Evolutionary conservation across 2,329 filamentous ascomycete genomes (phyloP).

Genomic region (Chrysosporium queenslandicum): DNA sequence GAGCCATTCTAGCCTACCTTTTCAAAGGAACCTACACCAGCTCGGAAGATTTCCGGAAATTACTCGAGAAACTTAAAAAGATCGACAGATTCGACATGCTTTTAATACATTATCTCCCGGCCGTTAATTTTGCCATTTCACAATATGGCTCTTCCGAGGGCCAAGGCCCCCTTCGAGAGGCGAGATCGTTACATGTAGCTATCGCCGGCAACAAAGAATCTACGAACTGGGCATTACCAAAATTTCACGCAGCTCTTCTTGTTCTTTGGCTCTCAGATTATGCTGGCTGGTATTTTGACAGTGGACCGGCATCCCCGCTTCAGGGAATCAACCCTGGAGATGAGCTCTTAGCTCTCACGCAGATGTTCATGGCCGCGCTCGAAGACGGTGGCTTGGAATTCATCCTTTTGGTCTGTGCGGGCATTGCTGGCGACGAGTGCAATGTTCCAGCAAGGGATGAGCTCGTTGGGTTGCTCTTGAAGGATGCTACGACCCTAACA

Average conservation of each 20-base stretch:
- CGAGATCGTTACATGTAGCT: constrained; percentile 57
- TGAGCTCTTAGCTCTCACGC: constrained; percentile 62
- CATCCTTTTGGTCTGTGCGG: constrained; percentile 71
- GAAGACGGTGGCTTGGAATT: constrained; percentile 91
- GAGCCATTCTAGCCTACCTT: constrained; percentile 67
- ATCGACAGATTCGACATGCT: constrained; percentile 67
- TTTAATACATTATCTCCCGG: constrained; percentile 70
- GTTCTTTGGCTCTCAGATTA: constrained; percentile 91
- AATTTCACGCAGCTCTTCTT: constrained; percentile 66
- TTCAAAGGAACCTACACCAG: constrained; percentile 65
- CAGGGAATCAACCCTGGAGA: constrained; percentile 52
- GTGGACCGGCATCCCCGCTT: constrained; percentile 50
- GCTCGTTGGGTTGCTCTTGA: constrained; percentile 70
- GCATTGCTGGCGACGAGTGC: constrained; percentile 72
- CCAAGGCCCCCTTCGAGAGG: constrained; percentile 55
- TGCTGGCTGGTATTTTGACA: constrained; percentile 76
- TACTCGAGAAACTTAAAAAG: constrained; percentile 58
- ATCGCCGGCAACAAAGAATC: constrained; percentile 59
- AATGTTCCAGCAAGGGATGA: constrained; percentile 76
- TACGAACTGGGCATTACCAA: constrained; percentile 60
- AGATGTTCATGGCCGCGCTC: constrained; percentile 63
- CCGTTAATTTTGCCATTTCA: constrained; percentile 65
- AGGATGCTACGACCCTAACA: constrained; percentile 62
- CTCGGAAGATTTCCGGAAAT: constrained; percentile 60
- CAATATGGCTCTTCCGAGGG: constrained; percentile 70